phyloP scores from a whole-genome alignment of 306 rosid genomes.

The Acacia confusa region DNA sequence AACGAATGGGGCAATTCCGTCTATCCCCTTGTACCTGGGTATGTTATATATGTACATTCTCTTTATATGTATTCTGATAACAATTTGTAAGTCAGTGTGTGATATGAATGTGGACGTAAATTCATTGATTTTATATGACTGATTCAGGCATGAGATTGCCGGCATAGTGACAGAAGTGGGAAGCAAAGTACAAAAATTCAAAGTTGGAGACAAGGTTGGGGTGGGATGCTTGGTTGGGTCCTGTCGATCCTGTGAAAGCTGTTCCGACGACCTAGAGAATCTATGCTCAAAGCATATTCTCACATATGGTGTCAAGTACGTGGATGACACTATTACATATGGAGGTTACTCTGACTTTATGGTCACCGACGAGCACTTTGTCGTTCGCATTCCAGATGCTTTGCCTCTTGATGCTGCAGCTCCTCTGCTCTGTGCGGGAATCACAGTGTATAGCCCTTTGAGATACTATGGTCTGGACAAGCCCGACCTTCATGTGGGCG shows the following conservation, averaged over 20 bases:
- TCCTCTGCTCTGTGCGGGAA: constrained; percentile 69
- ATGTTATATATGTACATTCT: no score
- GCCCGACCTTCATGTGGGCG: constrained; percentile 51
- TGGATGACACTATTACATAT: constrained; percentile 46
- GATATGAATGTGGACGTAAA: no score
- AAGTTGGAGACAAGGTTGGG: constrained; percentile 49
- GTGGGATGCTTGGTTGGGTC: constrained; percentile 49
- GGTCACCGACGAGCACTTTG: constrained; percentile 46
- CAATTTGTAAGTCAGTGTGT: no score
- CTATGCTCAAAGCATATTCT: constrained; percentile 28
- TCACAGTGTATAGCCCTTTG: constrained; percentile 65
- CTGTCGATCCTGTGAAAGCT: constrained; percentile 36
- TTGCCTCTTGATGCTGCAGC: constrained; percentile 55
- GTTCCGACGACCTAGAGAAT: constrained; percentile 16
- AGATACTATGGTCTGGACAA: constrained; percentile 47
- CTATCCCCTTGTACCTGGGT: no score
- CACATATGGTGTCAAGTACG: constrained; percentile 35
- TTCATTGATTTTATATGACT: not conserved
- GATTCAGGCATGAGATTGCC: constrained; percentile 44
- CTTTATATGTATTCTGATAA: no score
- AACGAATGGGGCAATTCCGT: constrained; percentile 32
- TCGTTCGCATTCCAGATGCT: constrained; percentile 43
- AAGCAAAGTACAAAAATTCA: constrained; percentile 39
- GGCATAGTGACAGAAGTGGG: constrained; percentile 52
- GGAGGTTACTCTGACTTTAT: constrained; percentile 66